Percentiles rank a stretch among this genome's conserved stretches.
Evolutionary conservation across 2,329 filamentous ascomycete genomes (phyloP).

Genomic region (Diaporthe caulivora): DNA sequence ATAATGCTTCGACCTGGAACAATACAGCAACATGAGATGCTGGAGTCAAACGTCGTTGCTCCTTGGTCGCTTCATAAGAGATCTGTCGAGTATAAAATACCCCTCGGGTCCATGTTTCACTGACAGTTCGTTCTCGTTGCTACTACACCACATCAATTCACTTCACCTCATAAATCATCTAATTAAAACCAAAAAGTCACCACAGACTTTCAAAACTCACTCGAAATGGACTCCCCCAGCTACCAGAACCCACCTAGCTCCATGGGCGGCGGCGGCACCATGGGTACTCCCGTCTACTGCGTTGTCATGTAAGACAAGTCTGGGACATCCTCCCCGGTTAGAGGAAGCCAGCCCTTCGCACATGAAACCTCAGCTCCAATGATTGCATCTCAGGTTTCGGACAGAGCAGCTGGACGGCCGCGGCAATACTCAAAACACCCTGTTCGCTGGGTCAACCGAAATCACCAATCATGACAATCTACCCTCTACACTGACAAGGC

Average conservation of each 20-base stretch:
- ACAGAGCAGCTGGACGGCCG: background rate
- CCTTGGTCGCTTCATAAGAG: background rate
- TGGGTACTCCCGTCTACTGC: background rate
- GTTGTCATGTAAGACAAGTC: background rate
- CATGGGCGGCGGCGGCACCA: background rate
- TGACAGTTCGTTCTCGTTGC: background rate
- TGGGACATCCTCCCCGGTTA: background rate
- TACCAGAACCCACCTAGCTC: background rate
- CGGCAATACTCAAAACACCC: background rate
- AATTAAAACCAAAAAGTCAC: background rate
- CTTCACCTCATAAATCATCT: background rate
- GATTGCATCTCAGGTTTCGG: background rate
- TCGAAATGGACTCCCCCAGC: slow-evolving; percentile 17
- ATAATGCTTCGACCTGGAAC: background rate
- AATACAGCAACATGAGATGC: background rate
- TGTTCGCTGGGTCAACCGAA: background rate
- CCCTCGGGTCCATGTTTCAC: background rate
- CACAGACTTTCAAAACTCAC: background rate
- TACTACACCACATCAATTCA: background rate
- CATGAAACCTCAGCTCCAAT: too few species aligned
- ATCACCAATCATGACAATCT: background rate
- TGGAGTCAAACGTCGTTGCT: background rate
- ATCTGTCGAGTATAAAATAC: background rate
- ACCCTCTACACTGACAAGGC: background rate
- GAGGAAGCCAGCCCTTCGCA: background rate